Evolutionary conservation across 2,329 filamentous ascomycete species (phyloP), one percentile per base, ranked within the genome.

Genomic region (Xylariaceae sp.): DNA sequence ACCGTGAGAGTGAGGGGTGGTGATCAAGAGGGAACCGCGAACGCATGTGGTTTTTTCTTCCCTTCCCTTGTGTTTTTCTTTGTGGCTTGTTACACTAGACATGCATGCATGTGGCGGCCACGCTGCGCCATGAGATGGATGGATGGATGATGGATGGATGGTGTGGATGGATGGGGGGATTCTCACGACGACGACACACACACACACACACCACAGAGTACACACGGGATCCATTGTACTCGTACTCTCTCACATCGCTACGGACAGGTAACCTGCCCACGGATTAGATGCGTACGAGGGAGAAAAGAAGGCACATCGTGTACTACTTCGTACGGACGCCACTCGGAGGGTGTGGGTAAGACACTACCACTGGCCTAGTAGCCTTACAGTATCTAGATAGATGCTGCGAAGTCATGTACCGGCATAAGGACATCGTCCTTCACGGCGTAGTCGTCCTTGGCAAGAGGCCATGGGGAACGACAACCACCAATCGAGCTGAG

Each of bases 101-200:
- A 60, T 49, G 59, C 61, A 60, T 45, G 59, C 61, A 64, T 64
- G 61, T 64, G 61, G 61, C 61, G 60, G 61, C 61, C 61, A 64
- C 61, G 61, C 59, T 64, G 54, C 53, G 58, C 39, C 35, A 52
- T 51, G 51, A 48, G 52, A 45, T 6, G 41, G 37, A 41, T 41
- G 37, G 23, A 30, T 30, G 17, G 17, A 18, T 18, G 17, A 18
- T 41, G 37, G 37, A 9, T 41, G 37, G 37, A 41, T 49, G 7
- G 8, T 5, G 3, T 41, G 37, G 37, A 41, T 49, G 7, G 8
- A 15, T 10, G 23, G 23, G 23, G 23, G 5, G 23, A 30, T 30
- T 30, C 23, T 30, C 5, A 30, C 23, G 23, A 30, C 23, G 23
- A 41, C 11, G 37, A 13, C 9, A 41, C 9, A 41, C 7, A 9